Percentiles rank a stretch among this genome's conserved stretches.
Conservation (phyloP, 768 basidiomycete genomes). For the Auricularia sp. region DNA sequence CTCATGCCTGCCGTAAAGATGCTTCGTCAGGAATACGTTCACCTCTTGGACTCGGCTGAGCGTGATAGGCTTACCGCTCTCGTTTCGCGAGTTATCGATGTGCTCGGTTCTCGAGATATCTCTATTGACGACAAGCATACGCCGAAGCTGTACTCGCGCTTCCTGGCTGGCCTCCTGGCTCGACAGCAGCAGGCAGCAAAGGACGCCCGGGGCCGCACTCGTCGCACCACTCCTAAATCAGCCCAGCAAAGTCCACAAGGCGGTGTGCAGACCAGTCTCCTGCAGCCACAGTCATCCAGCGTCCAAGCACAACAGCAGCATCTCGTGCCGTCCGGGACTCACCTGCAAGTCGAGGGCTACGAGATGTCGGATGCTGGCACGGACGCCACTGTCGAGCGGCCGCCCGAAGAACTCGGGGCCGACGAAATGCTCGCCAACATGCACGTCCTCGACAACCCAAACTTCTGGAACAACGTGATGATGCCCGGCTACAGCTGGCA, state of each 20-base stretch:
- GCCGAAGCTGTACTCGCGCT: constrained; percentile 17
- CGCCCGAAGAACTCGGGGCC: constrained; percentile 18
- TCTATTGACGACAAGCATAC: constrained; percentile 10
- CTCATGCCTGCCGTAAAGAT: background rate
- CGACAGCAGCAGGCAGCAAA: background rate
- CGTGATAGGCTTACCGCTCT: constrained; percentile 6
- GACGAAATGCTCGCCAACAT: constrained; percentile 59
- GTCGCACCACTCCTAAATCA: background rate
- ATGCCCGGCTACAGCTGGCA: constrained; percentile 55
- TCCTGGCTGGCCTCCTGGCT: constrained; percentile 14
- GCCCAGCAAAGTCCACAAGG: background rate
- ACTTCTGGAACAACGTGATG: constrained; percentile 74
- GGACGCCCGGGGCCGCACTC: background rate
- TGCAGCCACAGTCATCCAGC: background rate
- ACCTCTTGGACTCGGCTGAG: constrained; percentile 7
- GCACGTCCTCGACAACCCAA: constrained; percentile 59
- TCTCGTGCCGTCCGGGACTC: background rate
- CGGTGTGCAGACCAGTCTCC: background rate
- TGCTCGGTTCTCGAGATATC: constrained; percentile 7
- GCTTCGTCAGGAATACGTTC: constrained; percentile 10
- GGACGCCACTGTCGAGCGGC: background rate
- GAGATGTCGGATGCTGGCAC: background rate
- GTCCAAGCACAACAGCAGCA: background rate
- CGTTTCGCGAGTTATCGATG: constrained; percentile 12
- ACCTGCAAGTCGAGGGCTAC: background rate